These are phyloP conservation scores for Pseudogymnoascus sp. DNA, from an alignment of 2,329 filamentous ascomycete species.

Conservation along the genomic window DNA sequence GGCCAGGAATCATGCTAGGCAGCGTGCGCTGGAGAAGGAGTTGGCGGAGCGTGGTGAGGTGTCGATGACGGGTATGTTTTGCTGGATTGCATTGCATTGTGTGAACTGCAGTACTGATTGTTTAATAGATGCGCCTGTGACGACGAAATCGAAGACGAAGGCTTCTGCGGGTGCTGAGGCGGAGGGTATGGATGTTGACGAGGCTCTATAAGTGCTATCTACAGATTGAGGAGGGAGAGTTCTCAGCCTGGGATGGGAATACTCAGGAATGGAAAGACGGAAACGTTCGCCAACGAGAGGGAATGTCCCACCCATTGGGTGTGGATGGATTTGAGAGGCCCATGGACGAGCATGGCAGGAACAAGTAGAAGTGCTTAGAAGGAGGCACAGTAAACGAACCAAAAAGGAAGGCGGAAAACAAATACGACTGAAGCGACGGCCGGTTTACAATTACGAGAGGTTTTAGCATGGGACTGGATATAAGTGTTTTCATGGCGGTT, in stretches of 20 bases:
- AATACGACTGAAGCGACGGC: background rate
- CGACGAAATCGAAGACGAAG: background rate
- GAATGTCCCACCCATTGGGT: background rate
- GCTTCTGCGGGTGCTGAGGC: background rate
- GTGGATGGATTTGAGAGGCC: background rate
- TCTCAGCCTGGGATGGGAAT: background rate
- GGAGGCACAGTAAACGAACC: background rate
- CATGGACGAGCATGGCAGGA: background rate
- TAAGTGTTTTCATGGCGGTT: background rate
- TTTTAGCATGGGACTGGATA: background rate
- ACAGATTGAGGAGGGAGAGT: background rate
- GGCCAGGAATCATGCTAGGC: conserved; percentile 25
- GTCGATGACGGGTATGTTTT: conserved; percentile 25
- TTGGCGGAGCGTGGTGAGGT: conserved; percentile 26
- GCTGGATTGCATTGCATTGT: background rate
- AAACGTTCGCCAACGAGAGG: background rate
- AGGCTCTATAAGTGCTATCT: background rate
- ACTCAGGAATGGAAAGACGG: background rate
- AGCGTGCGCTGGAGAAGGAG: conserved; percentile 25
- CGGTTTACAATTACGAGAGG: background rate
- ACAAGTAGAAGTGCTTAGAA: background rate
- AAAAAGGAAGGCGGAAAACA: background rate
- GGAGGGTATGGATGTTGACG: background rate
- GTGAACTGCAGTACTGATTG: background rate
- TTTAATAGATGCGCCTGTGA: background rate